A percentile compares a stretch with the other conserved stretches of the same genome.
Conservation (phyloP, 495 filamentous ascomycete species). For the Penicillium silybi region DNA sequence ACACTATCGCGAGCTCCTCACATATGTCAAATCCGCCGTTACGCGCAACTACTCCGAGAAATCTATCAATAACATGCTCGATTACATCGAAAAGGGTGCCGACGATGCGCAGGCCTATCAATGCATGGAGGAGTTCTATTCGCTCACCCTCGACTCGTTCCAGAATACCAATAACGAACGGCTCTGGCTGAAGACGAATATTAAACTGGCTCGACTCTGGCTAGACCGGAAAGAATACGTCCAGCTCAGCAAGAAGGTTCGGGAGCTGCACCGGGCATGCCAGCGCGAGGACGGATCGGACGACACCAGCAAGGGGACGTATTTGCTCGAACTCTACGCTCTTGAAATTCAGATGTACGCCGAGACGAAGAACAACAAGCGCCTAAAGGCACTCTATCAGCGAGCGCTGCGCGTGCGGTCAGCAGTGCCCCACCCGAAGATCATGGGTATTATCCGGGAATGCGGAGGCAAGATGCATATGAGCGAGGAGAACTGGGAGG, state of each 20-base stretch:
- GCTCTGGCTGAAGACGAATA: conserved; percentile 97
- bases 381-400: conserved; percentile 88
- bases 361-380: conserved; percentile 94
- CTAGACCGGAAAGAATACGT: conserved; percentile 86
- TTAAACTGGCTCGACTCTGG: conserved; percentile 89
- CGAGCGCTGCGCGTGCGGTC: conserved; percentile 85
- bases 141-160: conserved; percentile 85
- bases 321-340: conserved; percentile 91
- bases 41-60: conserved; percentile 99
- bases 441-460: conserved; percentile 98
- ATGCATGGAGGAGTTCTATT: conserved; percentile 96
- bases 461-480: conserved; percentile 99
- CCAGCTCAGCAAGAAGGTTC: conserved; percentile 75
- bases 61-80: conserved; percentile 99
- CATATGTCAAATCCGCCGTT: conserved; percentile 94
- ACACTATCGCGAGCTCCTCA: conserved; percentile 92
- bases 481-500: conserved; percentile 99
- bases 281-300: conserved; percentile 85
- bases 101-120: conserved; percentile 73
- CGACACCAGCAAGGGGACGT: conserved; percentile 94
- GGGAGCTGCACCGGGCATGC: conserved; percentile 85
- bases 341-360: conserved; percentile 99
- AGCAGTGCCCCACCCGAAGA: conserved; percentile 95
- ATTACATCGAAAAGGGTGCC: conserved; percentile 91
- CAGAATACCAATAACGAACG: conserved; percentile 97